Evolutionary conservation across 176 grass and related monocot species (phyloP).

Genomic region (Ensete ventricosum): DNA sequence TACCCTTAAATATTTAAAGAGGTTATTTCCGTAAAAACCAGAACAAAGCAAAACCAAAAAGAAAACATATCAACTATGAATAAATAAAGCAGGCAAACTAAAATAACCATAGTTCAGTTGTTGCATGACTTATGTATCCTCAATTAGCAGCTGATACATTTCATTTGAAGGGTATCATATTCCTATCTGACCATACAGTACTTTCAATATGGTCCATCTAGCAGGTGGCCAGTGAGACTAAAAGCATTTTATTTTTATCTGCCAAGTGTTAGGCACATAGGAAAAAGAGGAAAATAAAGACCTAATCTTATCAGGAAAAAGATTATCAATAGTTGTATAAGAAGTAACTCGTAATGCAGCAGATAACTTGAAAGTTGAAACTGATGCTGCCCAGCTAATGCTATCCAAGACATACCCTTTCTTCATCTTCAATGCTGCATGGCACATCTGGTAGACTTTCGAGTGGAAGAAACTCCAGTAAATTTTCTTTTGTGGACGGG

Average conservation of each 20-base stretch:
- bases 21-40: too few species aligned
- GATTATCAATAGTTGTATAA: not conserved
- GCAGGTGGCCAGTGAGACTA: not conserved
- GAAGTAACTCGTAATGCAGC: not conserved
- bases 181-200: too few species aligned
- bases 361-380: not conserved
- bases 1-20: not conserved
- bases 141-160: not conserved
- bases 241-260: not conserved
- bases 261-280: too few species aligned
- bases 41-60: not conserved
- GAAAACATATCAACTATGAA: not conserved
- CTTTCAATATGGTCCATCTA: not conserved
- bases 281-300: not conserved
- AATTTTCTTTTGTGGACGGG: slow-evolving; percentile 58
- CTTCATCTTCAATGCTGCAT: slow-evolving; percentile 72
- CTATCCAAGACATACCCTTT: slow-evolving; percentile 58
- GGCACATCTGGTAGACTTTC: slow-evolving; percentile 68
- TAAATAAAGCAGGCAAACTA: not conserved
- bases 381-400: not conserved
- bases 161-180: not conserved
- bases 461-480: slow-evolving; percentile 68
- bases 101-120: not conserved
- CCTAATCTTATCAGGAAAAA: not conserved
- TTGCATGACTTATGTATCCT: not conserved